phyloP scores from a whole-genome alignment of 2,329 filamentous ascomycete genomes.

The Clonostachys rosea region DNA sequence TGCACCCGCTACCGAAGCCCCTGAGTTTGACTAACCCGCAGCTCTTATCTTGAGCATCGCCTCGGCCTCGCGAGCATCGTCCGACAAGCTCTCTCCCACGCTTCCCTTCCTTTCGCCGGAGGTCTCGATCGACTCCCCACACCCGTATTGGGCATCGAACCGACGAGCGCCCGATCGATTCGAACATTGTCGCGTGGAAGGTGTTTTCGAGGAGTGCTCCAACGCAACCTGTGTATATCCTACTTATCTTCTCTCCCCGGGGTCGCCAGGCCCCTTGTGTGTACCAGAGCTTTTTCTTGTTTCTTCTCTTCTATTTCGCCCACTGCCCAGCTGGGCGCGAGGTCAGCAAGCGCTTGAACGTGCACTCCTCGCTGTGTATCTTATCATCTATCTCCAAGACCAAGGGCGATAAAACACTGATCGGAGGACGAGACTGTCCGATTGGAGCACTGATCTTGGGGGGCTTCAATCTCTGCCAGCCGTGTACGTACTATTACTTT shows the following conservation, averaged over 20 bases:
- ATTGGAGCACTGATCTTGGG: no score
- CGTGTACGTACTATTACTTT: no score
- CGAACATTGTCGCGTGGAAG: not conserved
- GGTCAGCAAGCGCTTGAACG: no score
- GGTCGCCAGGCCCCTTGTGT: not conserved
- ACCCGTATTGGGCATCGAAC: not conserved
- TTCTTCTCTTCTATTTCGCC: not conserved
- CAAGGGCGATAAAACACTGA: no score
- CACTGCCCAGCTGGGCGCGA: no score
- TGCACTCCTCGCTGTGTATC: no score
- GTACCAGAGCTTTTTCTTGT: constrained; percentile 4
- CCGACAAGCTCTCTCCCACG: not conserved
- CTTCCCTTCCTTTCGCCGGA: not conserved
- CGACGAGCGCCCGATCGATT: not conserved
- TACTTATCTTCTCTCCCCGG: not conserved
- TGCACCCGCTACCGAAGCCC: no score
- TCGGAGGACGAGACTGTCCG: no score
- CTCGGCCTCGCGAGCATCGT: not conserved
- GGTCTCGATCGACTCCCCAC: not conserved
- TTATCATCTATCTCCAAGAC: no score
- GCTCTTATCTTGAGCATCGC: not conserved
- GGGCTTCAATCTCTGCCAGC: no score
- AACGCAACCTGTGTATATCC: not conserved
- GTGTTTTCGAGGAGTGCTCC: not conserved
- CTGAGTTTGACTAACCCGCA: no score